These are phyloP conservation scores for Suillus cothurnatus DNA, from an alignment of 768 basidiomycete genomes.

Conservation along the genomic window DNA sequence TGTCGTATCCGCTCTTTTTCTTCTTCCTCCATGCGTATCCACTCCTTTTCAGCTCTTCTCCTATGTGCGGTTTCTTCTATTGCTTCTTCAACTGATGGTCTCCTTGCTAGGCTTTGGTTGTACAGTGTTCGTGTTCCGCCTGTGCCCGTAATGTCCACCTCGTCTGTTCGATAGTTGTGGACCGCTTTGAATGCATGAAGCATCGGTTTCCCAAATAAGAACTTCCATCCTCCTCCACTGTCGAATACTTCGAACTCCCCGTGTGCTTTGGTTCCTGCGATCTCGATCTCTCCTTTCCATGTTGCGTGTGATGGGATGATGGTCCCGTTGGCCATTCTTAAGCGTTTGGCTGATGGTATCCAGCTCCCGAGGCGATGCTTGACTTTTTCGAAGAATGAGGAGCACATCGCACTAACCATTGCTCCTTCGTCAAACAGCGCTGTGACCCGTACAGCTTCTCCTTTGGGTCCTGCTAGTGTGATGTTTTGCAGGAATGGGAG, in stretches of 20 bases:
- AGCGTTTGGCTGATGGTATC: slow-evolving; percentile 14
- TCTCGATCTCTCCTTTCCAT: slow-evolving; percentile 8
- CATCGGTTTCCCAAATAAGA: slow-evolving; percentile 34
- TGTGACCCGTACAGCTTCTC: not conserved
- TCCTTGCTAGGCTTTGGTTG: slow-evolving; percentile 18
- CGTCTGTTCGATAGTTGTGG: slow-evolving; percentile 26
- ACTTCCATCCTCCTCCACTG: slow-evolving; percentile 29
- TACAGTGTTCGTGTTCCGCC: slow-evolving; percentile 5
- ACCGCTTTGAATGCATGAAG: slow-evolving; percentile 23
- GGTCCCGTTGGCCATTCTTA: slow-evolving; percentile 38
- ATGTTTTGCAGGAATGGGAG: not conserved
- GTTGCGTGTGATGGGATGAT: slow-evolving; percentile 9
- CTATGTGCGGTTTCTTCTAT: too few species aligned
- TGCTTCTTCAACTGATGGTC: slow-evolving; percentile 19
- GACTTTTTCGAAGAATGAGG: slow-evolving; percentile 5
- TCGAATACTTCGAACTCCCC: slow-evolving; percentile 14
- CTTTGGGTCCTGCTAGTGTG: not conserved
- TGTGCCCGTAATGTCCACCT: accelerated
- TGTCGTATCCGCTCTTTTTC: too few species aligned
- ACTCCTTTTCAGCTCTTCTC: too few species aligned
- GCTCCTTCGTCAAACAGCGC: slow-evolving; percentile 32
- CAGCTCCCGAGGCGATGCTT: slow-evolving; percentile 13
- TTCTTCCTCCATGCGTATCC: too few species aligned
- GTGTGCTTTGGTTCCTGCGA: not conserved
- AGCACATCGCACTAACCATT: slow-evolving; percentile 30